Conservation (phyloP, 768 basidiomycete genomes). For the Coprinellus micaceus region DNA sequence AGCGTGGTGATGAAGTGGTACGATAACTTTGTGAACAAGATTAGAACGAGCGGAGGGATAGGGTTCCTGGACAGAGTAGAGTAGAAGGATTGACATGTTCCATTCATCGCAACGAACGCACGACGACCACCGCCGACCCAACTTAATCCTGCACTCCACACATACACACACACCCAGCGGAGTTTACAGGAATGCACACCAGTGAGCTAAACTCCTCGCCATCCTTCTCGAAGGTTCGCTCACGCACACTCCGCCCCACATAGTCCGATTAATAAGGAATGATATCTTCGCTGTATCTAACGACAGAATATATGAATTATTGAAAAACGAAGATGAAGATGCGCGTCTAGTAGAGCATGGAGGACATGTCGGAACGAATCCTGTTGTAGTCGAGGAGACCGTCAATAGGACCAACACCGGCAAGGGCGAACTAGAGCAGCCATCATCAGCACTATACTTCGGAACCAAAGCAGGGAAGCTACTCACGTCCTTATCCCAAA, state of each 20-base stretch:
- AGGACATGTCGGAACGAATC: slow-evolving; percentile 78
- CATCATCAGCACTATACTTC: slow-evolving; percentile 10
- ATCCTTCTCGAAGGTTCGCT: too few species aligned
- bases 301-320: too few species aligned
- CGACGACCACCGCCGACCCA: too few species aligned
- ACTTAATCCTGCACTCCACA: background rate
- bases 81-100: slow-evolving; percentile 13
- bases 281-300: too few species aligned
- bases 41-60: slow-evolving; percentile 49
- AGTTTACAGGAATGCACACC: background rate
- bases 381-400: slow-evolving; percentile 95
- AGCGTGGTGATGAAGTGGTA: slow-evolving; percentile 66
- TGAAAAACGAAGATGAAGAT: too few species aligned
- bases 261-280: too few species aligned
- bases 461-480: slow-evolving; percentile 3
- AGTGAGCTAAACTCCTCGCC: background rate
- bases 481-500: slow-evolving; percentile 93
- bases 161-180: background rate
- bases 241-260: too few species aligned
- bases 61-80: slow-evolving; percentile 58
- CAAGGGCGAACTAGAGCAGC: slow-evolving; percentile 63
- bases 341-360: slow-evolving; percentile 62
- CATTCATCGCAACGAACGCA: too few species aligned
- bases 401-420: slow-evolving; percentile 87
- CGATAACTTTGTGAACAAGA: slow-evolving; percentile 58